A percentile compares a stretch with the other conserved stretches of the same genome.
Evolutionary conservation across 208 protist species (phyloP).

Genomic region (Acanthamoeba lenticulata): DNA sequence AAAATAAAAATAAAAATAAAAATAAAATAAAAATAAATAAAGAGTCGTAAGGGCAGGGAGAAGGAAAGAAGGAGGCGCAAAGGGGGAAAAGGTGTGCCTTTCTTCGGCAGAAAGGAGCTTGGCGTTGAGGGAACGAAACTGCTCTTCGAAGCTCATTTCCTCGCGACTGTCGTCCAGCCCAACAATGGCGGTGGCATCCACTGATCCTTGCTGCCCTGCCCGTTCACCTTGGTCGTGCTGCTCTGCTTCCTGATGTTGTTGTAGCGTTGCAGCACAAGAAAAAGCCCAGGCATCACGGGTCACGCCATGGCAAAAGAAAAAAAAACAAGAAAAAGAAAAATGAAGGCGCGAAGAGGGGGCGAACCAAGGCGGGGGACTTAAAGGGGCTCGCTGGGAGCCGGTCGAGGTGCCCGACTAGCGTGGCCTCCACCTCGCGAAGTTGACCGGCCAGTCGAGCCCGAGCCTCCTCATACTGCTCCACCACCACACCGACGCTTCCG

Average conservation of each 20-base stretch:
- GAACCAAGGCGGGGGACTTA: neutral
- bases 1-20: too few species aligned
- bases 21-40: too few species aligned
- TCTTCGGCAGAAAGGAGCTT: neutral
- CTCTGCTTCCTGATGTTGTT: too few species aligned
- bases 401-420: neutral
- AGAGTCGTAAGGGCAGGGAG: neutral
- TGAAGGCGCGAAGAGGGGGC: neutral
- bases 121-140: neutral
- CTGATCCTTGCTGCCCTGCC: neutral
- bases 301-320: too few species aligned
- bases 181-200: too few species aligned
- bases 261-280: too few species aligned
- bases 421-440: neutral
- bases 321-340: neutral
- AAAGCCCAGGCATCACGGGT: too few species aligned
- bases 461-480: neutral
- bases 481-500: neutral
- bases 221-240: neutral
- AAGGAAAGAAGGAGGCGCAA: neutral
- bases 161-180: neutral
- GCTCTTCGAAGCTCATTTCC: neutral
- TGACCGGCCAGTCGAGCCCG: neutral
- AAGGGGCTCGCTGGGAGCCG: neutral
- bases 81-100: neutral